Evolutionary conservation across 2,329 filamentous ascomycete species (phyloP), one percentile per base, ranked within the genome.

Genomic region (Domatiomyces catenatus): DNA sequence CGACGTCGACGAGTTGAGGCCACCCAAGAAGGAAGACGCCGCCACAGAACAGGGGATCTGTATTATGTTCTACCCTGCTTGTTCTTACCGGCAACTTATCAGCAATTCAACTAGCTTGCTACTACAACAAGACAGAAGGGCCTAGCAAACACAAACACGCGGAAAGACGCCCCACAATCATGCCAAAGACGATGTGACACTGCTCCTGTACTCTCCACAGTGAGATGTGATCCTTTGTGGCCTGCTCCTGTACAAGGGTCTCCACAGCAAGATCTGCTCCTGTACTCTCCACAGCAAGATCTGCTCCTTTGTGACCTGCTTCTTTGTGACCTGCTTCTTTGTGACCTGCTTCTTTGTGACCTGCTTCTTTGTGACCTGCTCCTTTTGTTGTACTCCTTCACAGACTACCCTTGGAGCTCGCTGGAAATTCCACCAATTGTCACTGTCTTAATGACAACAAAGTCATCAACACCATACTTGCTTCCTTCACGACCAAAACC

Each of bases 371-470:
- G n/a, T n/a, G n/a, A n/a, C n/a, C n/a, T n/a, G n/a, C n/a, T n/a
- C n/a, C n/a, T n/a, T n/a, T n/a, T n/a, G n/a, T n/a, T n/a, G n/a
- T n/a, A n/a, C n/a, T n/a, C n/a, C n/a, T n/a, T n/a, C n/a, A n/a
- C n/a, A n/a, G n/a, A n/a, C 44, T 48, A 61, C 15, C 67, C 69
- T 59, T 81, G 76, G 46, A 82, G 62, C 22, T 75, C 71, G 59
- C 72, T 68, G 3, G 75, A 75, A 68, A 81, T 80, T 0, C 80
- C 80, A 15, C 80, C 81, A 54, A 83, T 67, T 1, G 75, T 76
- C 45, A 82, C 69, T 62, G 75, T 84, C 74, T 90, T 90, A 56
- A 83, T 83, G 43, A 77, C 68, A 62, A 82, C 74, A 63, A 87
- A 90, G 68, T 90, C 86, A 12, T 80, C 77, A 54, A 88, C 80